Evolutionary conservation across 83 land plant genomes (phyloP), one percentile per base, ranked within the genome.

Genomic region (Isoetes engelmannii): DNA sequence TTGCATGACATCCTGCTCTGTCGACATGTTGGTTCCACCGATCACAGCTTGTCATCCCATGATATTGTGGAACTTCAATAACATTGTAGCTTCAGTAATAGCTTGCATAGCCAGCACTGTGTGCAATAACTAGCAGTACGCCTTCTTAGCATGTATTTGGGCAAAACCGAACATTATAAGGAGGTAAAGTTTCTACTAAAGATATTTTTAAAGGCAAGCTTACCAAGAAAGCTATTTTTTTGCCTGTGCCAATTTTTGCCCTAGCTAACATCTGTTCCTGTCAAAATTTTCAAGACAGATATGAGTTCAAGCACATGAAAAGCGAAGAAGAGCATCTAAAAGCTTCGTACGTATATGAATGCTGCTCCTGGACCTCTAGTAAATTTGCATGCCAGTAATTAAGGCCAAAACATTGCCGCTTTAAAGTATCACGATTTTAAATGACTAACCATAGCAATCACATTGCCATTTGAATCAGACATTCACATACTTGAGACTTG

Each of bases 201-300:
- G n/a, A n/a, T n/a, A n/a, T n/a, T n/a, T n/a, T n/a, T n/a, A n/a
- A n/a, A n/a, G 3, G 49, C 8, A 19, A 45, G 47, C 67, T 72
- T 80, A 94, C 99, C 93, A 94, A 65, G 78, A 94, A 94, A 68
- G 99, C 99, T 19, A 94, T 84, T 45, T 97, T 94, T 82, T 94
- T 94, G 47, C 99, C 99, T 44, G 99, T 94, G 67, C 99, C 99
- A 28, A 97, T 94, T 77, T 80, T 94, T 46, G 99, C 99, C 78
- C 90, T 94, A 0, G 99, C 99, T 57, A 94, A 54, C 20, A 90
- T 90, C 99, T 76, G 88, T 82, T 43, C 98, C 98, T 93, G 69
- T 45, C 9, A 43, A 55, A 55, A 81, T 6, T n/a, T 44, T n/a
- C n/a, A n/a, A n/a, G n/a, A n/a, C n/a, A n/a, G n/a, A n/a, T n/a